Conservation (phyloP, 148 eudicot species). For the Bassia scoparia region DNA sequence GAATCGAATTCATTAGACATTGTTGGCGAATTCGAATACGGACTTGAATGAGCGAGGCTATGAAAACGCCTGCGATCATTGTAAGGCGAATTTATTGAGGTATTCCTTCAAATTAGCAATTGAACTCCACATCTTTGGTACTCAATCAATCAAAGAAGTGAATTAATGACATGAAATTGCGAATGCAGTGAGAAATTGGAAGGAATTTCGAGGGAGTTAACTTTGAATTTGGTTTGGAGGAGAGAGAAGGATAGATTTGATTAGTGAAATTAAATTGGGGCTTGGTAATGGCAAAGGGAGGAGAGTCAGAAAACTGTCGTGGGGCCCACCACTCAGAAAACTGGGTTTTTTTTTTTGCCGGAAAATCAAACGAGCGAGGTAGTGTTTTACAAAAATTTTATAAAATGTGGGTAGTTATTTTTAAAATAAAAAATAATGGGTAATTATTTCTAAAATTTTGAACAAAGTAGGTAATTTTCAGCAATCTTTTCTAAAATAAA, state of each 20-base stretch:
- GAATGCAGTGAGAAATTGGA: background rate
- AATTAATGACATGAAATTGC: background rate
- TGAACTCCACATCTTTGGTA: constrained; percentile 61
- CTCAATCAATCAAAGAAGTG: constrained; percentile 12
- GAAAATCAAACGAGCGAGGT: no score
- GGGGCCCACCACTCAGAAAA: no score
- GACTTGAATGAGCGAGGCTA: constrained; percentile 37
- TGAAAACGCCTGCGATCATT: constrained; percentile 55
- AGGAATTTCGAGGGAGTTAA: background rate
- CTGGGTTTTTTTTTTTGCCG: no score
- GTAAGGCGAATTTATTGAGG: constrained; percentile 46
- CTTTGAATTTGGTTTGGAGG: constrained; percentile 1
- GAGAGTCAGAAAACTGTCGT: background rate
- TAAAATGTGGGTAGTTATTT: no score
- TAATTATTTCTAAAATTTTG: no score
- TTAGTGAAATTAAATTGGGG: background rate
- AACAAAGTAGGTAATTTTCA: no score
- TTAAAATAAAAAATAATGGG: no score
- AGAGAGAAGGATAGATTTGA: constrained; percentile 18
- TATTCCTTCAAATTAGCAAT: constrained; percentile 89
- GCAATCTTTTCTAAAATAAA: no score
- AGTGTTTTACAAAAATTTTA: no score
- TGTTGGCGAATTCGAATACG: constrained; percentile 37
- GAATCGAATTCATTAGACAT: constrained; percentile 60
- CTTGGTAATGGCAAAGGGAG: no score